Percentiles rank a stretch among this genome's conserved stretches.
Conservation (phyloP, 495 filamentous ascomycete species). For the Neurospora tetrasperma region DNA sequence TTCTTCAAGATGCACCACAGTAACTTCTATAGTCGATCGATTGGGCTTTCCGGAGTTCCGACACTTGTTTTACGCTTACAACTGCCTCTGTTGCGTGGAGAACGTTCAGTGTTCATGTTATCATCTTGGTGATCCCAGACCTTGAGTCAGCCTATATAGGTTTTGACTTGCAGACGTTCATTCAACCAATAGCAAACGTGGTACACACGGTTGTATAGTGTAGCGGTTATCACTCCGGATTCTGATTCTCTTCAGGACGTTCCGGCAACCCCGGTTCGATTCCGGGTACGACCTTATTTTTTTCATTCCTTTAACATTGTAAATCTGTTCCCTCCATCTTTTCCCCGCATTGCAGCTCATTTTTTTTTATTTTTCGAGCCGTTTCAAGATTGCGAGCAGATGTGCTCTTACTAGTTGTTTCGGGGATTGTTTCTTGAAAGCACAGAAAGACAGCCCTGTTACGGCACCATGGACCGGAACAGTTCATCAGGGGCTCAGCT, state of each 20-base stretch:
- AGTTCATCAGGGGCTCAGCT: background rate
- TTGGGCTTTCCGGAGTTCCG: background rate
- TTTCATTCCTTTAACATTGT: background rate
- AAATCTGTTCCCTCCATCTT: background rate
- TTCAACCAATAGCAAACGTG: background rate
- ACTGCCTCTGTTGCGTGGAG: background rate
- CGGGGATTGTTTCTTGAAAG: background rate
- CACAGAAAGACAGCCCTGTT: background rate
- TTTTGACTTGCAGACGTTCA: fast-evolving
- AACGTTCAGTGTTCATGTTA: background rate
- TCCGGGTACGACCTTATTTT: conserved; percentile 21
- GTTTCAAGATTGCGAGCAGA: background rate
- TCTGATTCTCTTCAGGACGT: background rate
- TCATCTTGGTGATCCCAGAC: background rate
- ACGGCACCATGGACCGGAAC: background rate
- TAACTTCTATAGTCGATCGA: background rate
- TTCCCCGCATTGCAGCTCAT: background rate
- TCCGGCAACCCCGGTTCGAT: conserved; percentile 18
- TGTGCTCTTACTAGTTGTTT: background rate
- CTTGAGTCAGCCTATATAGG: background rate
- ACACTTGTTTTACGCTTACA: background rate
- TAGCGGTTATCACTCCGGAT: background rate
- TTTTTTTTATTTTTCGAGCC: background rate
- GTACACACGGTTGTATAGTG: background rate
- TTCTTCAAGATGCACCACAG: background rate